Conservation (phyloP, 345 rosid genomes). For the Mercurialis annua region DNA sequence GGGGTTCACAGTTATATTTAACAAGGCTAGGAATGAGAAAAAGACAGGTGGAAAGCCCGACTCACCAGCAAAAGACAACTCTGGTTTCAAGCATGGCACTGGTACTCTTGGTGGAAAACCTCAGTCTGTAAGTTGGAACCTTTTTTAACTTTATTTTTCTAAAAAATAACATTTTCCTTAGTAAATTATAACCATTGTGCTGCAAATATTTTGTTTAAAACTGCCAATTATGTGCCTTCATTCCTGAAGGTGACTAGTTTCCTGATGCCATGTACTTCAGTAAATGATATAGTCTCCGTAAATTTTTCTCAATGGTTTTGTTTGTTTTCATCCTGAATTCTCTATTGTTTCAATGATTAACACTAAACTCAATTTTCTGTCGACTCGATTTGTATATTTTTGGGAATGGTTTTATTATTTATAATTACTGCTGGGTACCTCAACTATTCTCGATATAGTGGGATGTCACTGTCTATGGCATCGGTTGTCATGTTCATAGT, state of each 20-base stretch:
- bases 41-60: slow-evolving; percentile 25
- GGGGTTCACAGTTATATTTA: slow-evolving; percentile 32
- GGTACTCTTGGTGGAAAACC: slow-evolving; percentile 56
- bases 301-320: not conserved
- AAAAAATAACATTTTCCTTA: too few species aligned
- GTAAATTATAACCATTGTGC: too few species aligned
- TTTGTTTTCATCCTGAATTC: not conserved
- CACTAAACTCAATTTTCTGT: not conserved
- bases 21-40: slow-evolving; percentile 34
- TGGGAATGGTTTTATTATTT: not conserved
- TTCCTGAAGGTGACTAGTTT: not conserved
- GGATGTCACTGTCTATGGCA: not conserved
- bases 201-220: not conserved
- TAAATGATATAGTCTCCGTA: not conserved
- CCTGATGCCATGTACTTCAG: not conserved
- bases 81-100: slow-evolving; percentile 32
- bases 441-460: not conserved
- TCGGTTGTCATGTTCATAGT: not conserved
- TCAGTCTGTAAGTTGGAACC: slow-evolving; percentile 47
- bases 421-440: not conserved
- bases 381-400: not conserved
- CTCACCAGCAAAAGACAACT: slow-evolving; percentile 40
- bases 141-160: not conserved
- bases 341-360: not conserved
- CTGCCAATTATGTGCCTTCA: not conserved